Evolutionary conservation across 257 asterid species (phyloP).

Genomic region (Solanum boliviense): DNA sequence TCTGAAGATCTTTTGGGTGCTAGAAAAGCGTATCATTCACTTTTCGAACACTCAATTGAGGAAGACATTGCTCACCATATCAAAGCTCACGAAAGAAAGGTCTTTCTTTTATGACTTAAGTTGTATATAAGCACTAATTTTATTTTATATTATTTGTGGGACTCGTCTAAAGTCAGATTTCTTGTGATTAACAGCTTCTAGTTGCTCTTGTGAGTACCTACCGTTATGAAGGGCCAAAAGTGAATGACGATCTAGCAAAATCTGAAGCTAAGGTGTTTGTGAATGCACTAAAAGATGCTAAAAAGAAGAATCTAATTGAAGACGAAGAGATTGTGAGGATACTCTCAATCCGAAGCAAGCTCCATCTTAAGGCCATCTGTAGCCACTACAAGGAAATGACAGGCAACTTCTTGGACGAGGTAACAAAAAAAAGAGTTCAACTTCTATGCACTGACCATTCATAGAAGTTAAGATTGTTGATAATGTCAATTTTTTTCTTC

Average conservation of each 20-base stretch:
- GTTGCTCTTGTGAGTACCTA: constrained; percentile 66
- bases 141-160: neutral
- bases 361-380: constrained; percentile 40
- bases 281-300: constrained; percentile 25
- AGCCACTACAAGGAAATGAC: constrained; percentile 58
- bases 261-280: constrained; percentile 49
- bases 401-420: constrained; percentile 60
- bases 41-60: constrained; percentile 60
- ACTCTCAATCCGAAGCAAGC: constrained; percentile 68
- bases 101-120: neutral
- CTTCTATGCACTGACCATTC: neutral
- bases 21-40: constrained; percentile 77
- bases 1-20: constrained; percentile 73
- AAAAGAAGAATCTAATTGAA: constrained; percentile 11
- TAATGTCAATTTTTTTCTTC: neutral
- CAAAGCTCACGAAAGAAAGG: constrained; percentile 39
- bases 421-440: neutral
- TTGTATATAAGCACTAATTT: neutral
- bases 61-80: constrained; percentile 62
- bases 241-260: constrained; percentile 48
- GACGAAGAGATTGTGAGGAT: constrained; percentile 51
- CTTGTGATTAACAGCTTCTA: constrained; percentile 40
- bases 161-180: neutral
- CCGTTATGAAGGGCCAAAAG: constrained; percentile 67
- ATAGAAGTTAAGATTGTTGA: neutral